Conservation (phyloP, 768 basidiomycete genomes). For the Phlegmacium glaucopus region DNA sequence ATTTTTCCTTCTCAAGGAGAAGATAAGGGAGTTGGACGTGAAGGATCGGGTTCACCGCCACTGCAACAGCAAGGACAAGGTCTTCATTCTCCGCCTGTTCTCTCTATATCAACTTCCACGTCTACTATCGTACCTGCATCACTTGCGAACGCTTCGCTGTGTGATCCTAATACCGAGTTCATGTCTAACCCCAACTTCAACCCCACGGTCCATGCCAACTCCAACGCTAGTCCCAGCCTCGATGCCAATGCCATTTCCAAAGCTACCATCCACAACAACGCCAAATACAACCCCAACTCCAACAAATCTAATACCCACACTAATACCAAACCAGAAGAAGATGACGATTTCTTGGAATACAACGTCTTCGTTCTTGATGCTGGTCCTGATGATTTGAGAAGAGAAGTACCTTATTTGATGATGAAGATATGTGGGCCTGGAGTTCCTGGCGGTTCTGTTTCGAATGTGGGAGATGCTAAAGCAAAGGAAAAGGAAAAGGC, state of each 20-base stretch:
- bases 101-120: too few relatives aligned
- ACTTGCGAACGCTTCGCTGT: too few relatives aligned
- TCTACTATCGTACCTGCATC: too few relatives aligned
- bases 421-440: constrained; percentile 43
- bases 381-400: constrained; percentile 39
- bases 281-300: constrained; percentile 6
- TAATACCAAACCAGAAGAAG: constrained; percentile 4
- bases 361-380: constrained; percentile 78
- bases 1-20: neutral
- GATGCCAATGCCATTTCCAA: too few relatives aligned
- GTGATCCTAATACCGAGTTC: too few relatives aligned
- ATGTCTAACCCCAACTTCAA: too few relatives aligned
- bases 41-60: too few relatives aligned
- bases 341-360: constrained; percentile 50
- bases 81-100: too few relatives aligned
- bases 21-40: too few relatives aligned
- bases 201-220: too few relatives aligned
- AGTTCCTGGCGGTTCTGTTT: constrained; percentile 24
- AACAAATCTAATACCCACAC: constrained; percentile 4
- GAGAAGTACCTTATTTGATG: constrained; percentile 48
- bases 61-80: too few relatives aligned
- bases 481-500: constrained; percentile 6
- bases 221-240: too few relatives aligned
- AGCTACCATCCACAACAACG: neutral
- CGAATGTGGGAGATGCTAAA: constrained; percentile 1